Conservation (phyloP, 305 asterid genomes). For the Rubia tinctorum region DNA sequence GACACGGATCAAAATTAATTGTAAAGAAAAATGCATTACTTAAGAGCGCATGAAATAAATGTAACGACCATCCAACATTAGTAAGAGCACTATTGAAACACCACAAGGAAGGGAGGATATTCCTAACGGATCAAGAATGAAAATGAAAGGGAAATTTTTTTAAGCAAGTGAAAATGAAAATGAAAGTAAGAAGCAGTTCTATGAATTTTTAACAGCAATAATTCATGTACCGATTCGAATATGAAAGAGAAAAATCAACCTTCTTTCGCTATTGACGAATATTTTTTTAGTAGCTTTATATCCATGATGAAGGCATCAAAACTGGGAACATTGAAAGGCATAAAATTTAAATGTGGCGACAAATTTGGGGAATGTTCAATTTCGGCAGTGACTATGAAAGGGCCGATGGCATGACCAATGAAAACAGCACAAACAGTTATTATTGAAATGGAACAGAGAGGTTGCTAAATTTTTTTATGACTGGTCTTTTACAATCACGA, state of each 20-base stretch:
- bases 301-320: conserved; percentile 98
- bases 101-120: neutral
- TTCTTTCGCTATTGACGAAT: conserved; percentile 99
- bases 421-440: neutral
- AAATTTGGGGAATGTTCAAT: neutral
- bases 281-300: conserved; percentile 89
- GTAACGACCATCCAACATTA: neutral
- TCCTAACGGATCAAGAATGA: neutral
- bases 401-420: neutral
- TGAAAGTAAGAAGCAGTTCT: neutral
- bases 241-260: conserved; percentile 35
- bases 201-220: neutral
- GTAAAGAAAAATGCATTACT: neutral
- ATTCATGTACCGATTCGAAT: neutral
- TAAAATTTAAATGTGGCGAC: conserved; percentile 13
- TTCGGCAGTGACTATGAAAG: neutral
- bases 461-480: conserved; percentile 12
- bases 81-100: neutral
- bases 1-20: neutral
- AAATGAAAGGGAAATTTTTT: too few relatives aligned
- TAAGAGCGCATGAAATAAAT: neutral
- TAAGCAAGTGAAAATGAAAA: too few relatives aligned
- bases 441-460: conserved; percentile 1
- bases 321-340: conserved; percentile 34
- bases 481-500: conserved; percentile 71